Percentiles rank a stretch among this genome's conserved stretches.
Conservation (phyloP, 2,329 filamentous ascomycete genomes). For the Onygena corvina region DNA sequence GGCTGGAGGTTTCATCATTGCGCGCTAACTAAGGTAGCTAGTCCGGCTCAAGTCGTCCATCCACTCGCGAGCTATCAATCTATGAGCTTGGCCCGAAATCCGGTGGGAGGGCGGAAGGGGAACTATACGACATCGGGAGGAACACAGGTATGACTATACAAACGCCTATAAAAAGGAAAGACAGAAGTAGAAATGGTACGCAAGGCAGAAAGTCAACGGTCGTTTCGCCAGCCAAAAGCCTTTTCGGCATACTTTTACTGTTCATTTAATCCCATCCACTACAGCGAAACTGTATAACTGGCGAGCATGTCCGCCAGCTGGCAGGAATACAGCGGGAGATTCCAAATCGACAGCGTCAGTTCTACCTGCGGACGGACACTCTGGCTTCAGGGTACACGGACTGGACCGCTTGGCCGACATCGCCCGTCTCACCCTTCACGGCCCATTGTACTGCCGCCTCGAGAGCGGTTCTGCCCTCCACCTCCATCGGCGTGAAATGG, state of each 20-base stretch:
- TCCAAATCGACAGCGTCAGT: background rate
- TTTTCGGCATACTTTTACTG: background rate
- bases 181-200: background rate
- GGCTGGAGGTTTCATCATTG: no score
- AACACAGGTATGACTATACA: slow-evolving; percentile 1
- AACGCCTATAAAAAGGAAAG: background rate
- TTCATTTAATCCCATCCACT: background rate
- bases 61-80: no score
- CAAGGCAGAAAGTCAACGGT: background rate
- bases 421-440: slow-evolving; percentile 27
- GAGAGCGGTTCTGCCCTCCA: slow-evolving; percentile 33
- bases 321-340: no score
- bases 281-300: no score
- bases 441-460: slow-evolving; percentile 32
- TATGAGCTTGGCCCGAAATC: no score
- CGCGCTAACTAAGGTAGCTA: no score
- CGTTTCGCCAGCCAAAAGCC: background rate
- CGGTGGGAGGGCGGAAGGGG: no score
- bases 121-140: slow-evolving; percentile 1
- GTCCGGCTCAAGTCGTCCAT: no score
- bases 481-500: slow-evolving; percentile 44
- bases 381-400: slow-evolving; percentile 25
- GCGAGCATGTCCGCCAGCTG: no score
- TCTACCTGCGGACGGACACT: slow-evolving; percentile 25
- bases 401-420: slow-evolving; percentile 23